Conservation (phyloP, 169 alveolate species). For the Plasmodium fragile region DNA sequence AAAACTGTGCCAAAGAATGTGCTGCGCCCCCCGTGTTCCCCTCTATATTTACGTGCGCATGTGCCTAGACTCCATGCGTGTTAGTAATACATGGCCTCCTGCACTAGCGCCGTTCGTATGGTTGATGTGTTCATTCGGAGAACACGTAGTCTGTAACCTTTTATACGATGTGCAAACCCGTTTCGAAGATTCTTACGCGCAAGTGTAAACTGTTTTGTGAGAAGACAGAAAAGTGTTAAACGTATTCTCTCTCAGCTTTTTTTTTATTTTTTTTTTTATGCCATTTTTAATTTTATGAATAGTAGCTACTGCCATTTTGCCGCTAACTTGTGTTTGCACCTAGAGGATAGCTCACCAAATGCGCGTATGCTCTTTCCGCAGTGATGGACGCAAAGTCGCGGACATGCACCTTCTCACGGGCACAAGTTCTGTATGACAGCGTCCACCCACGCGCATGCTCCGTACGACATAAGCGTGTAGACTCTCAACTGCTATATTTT, state of each 20-base stretch:
- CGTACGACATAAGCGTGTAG: neutral
- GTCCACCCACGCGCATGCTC: neutral
- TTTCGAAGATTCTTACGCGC: neutral
- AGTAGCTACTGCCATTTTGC: neutral
- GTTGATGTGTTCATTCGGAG: neutral
- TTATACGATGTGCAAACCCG: neutral
- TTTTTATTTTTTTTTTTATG: neutral
- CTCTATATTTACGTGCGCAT: neutral
- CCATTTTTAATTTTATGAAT: neutral
- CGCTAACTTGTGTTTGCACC: neutral
- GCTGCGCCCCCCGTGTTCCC: neutral
- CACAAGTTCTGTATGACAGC: neutral
- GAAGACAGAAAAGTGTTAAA: neutral
- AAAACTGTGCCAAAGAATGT: neutral
- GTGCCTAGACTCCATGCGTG: neutral
- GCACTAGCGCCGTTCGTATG: neutral
- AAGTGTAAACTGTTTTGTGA: neutral
- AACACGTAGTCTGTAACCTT: neutral
- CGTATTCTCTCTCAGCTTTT: neutral
- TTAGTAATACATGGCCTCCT: neutral
- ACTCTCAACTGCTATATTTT: neutral
- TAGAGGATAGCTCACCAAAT: neutral
- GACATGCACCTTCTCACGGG: neutral
- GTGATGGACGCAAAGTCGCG: neutral
- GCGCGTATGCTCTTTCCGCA: neutral